These are phyloP conservation scores for Pinus albicaulis DNA, from an alignment of 75 land plant species.

Conservation along the genomic window DNA sequence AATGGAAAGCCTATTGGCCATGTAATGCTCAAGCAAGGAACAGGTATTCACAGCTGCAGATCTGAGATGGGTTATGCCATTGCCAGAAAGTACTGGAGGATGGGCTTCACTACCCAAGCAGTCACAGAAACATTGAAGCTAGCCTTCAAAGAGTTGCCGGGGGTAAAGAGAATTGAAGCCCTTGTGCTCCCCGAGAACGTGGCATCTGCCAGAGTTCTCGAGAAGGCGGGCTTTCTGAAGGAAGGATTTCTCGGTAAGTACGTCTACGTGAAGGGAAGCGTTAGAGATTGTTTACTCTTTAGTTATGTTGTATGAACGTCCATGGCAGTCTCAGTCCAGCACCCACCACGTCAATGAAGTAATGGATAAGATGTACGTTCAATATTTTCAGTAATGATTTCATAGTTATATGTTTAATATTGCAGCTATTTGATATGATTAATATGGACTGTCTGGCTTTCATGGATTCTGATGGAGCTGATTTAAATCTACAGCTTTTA, in stretches of 20 bases:
- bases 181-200: conserved; percentile 33
- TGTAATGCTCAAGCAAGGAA: neutral
- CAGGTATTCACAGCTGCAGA: neutral
- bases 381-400: no score
- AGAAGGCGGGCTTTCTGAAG: conserved; percentile 50
- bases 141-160: conserved; percentile 29
- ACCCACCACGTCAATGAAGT: no score
- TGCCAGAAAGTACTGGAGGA: neutral
- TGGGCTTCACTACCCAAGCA: conserved; percentile 29
- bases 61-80: neutral
- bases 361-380: no score
- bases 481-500: no score
- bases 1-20: conserved; percentile 3
- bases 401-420: no score
- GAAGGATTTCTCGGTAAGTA: conserved; percentile 39
- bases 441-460: no score
- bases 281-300: conserved; percentile 7
- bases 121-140: conserved; percentile 27
- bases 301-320: neutral
- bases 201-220: conserved; percentile 49
- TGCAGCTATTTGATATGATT: no score
- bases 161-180: conserved; percentile 41
- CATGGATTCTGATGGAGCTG: no score
- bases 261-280: conserved; percentile 13
- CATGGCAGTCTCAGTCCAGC: no score